A percentile compares a stretch with the other conserved stretches of the same genome.
Conservation (phyloP, 2,329 filamentous ascomycete species). For the Beauveria pseudobassiana region DNA sequence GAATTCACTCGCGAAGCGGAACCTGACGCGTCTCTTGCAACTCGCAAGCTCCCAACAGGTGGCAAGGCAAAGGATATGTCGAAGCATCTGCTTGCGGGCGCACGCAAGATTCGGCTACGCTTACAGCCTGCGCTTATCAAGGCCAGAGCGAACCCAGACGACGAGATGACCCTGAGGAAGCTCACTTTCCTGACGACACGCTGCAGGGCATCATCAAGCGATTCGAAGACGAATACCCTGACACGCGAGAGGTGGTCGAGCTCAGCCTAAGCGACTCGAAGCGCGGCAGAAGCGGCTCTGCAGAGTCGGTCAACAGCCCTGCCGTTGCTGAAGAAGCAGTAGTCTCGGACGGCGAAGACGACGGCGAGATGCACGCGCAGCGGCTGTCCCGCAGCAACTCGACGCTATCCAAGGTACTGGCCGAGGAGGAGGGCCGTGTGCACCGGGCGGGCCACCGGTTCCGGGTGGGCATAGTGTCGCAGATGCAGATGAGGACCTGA, state of each 20-base stretch:
- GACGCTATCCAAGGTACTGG: slow-evolving; percentile 44
- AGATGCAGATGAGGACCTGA: slow-evolving; percentile 41
- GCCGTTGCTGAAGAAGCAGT: slow-evolving; percentile 28
- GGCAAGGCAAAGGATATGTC: slow-evolving; percentile 85
- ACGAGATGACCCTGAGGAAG: slow-evolving; percentile 73
- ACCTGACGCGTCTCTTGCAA: slow-evolving; percentile 39
- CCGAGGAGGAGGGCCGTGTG: slow-evolving; percentile 49
- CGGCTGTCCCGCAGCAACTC: slow-evolving; percentile 45
- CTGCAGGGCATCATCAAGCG: slow-evolving; percentile 86
- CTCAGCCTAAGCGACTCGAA: neutral
- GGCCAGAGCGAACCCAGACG: slow-evolving; percentile 58
- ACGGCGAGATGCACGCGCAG: slow-evolving; percentile 35
- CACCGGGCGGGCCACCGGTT: slow-evolving; percentile 50
- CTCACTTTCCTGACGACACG: slow-evolving; percentile 80
- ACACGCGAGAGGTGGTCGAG: slow-evolving; percentile 51
- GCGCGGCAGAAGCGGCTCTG: slow-evolving; percentile 2
- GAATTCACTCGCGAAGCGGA: slow-evolving; percentile 47
- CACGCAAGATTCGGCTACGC: slow-evolving; percentile 77
- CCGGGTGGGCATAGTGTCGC: slow-evolving; percentile 44
- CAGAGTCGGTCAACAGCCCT: neutral
- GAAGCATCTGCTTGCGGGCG: slow-evolving; percentile 78
- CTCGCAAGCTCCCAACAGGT: slow-evolving; percentile 30
- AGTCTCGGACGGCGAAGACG: slow-evolving; percentile 42
- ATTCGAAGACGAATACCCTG: slow-evolving; percentile 94
- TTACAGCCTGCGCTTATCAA: slow-evolving; percentile 77